Conservation (phyloP, 192 early-diverging fungal genomes). For the Entomortierella chlamydospora region DNA sequence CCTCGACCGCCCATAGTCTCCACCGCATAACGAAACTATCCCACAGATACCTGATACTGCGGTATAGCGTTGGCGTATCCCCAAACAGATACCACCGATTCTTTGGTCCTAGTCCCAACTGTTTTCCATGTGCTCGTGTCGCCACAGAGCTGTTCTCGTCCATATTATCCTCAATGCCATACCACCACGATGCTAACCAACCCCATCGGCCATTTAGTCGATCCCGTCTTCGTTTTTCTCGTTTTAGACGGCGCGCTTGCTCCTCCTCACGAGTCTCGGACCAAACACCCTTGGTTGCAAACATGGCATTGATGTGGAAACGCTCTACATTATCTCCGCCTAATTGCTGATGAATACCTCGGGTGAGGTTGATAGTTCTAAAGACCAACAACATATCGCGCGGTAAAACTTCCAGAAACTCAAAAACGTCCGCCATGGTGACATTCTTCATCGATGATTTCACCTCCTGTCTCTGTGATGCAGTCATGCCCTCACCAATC, state of each 20-base stretch:
- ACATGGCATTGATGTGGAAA: constrained; percentile 61
- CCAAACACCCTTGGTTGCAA: constrained; percentile 59
- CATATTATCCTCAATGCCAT: constrained; percentile 20
- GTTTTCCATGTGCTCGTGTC: constrained; percentile 38
- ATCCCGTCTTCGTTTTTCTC: constrained; percentile 28
- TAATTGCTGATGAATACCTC: constrained; percentile 61
- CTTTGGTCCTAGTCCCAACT: constrained; percentile 44
- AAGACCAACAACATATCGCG: constrained; percentile 67
- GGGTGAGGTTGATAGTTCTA: constrained; percentile 62
- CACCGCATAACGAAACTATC: constrained; percentile 52
- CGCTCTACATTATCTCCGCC: constrained; percentile 60
- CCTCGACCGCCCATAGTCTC: constrained; percentile 48
- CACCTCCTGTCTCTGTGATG: constrained; percentile 35
- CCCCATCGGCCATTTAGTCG: constrained; percentile 37
- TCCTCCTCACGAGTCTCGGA: constrained; percentile 60
- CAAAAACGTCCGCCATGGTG: constrained; percentile 62
- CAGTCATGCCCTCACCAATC: constrained; percentile 56
- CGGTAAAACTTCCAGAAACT: constrained; percentile 63
- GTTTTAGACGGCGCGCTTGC: constrained; percentile 11
- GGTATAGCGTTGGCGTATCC: constrained; percentile 48
- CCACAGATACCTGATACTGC: constrained; percentile 48
- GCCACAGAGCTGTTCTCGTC: constrained; percentile 42
- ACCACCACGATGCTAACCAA: constrained; percentile 37
- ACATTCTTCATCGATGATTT: constrained; percentile 54
- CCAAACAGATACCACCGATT: constrained; percentile 59